These are phyloP conservation scores for Cladophialophora immunda DNA, from an alignment of 2,329 filamentous ascomycete species.

Conservation along the genomic window DNA sequence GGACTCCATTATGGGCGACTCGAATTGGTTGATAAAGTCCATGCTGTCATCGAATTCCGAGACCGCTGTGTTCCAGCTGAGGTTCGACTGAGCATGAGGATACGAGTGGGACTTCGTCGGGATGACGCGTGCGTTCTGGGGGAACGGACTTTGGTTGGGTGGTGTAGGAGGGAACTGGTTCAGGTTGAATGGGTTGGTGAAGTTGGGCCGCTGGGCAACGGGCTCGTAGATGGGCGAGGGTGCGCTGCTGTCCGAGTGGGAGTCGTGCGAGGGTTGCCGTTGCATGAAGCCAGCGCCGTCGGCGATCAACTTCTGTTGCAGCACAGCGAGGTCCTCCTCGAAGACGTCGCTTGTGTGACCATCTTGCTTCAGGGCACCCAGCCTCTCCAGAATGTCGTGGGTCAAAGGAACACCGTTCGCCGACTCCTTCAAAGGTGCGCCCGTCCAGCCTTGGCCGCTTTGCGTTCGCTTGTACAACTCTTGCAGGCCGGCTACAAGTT, in stretches of 20 bases:
- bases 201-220: constrained; percentile 32
- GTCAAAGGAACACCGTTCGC: constrained; percentile 66
- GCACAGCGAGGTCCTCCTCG: constrained; percentile 64
- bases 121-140: constrained; percentile 35
- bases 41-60: constrained; percentile 39
- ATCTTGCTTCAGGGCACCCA: constrained; percentile 64
- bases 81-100: constrained; percentile 36
- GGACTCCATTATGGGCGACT: constrained; percentile 35
- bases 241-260: constrained; percentile 63
- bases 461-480: constrained; percentile 65
- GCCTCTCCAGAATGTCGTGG: constrained; percentile 68
- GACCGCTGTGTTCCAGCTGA: constrained; percentile 37
- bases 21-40: constrained; percentile 41
- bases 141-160: constrained; percentile 50
- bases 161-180: constrained; percentile 51
- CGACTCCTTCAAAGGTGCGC: constrained; percentile 60
- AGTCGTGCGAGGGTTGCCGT: constrained; percentile 64
- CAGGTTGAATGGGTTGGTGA: constrained; percentile 34
- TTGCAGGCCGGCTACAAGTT: constrained; percentile 68
- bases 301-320: constrained; percentile 65
- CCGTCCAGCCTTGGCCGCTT: constrained; percentile 64
- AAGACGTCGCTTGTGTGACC: constrained; percentile 63
- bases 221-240: constrained; percentile 51
- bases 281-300: constrained; percentile 62
- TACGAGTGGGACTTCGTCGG: constrained; percentile 34